A percentile compares a stretch with the other conserved stretches of the same genome.
Evolutionary conservation across 208 protist species (phyloP).

Genomic region (Leishmania gerbilli): DNA sequence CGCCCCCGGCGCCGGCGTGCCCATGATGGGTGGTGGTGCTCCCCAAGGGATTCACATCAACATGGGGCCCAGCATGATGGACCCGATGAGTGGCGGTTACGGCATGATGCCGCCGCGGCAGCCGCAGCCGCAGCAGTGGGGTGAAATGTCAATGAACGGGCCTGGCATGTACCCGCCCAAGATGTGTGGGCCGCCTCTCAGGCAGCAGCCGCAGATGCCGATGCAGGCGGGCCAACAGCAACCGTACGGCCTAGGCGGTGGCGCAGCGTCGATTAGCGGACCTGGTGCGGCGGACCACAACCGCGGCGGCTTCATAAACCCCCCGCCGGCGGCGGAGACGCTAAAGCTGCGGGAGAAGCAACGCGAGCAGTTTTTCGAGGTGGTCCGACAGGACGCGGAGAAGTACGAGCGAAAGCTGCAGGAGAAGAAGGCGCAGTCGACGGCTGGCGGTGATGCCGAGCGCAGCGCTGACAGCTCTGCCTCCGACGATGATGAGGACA

Average conservation of each 20-base stretch:
- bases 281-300: background rate
- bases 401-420: constrained; percentile 70
- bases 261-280: background rate
- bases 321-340: constrained; percentile 55
- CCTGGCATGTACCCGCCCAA: constrained; percentile 11
- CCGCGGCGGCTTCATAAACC: constrained; percentile 35
- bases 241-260: background rate
- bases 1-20: background rate
- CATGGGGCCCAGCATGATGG: constrained; percentile 18
- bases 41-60: constrained; percentile 4
- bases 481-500: constrained; percentile 28
- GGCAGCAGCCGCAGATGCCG: background rate
- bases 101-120: background rate
- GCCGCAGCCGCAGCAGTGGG: constrained; percentile 10
- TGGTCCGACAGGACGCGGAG: constrained; percentile 74
- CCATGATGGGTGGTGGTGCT: constrained; percentile 9
- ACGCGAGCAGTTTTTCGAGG: constrained; percentile 80
- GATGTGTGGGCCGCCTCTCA: background rate
- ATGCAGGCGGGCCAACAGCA: background rate
- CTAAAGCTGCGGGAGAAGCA: constrained; percentile 82
- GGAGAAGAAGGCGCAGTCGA: constrained; percentile 42
- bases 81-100: constrained; percentile 7
- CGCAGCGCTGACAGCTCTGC: constrained; percentile 25
- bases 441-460: constrained; percentile 21
- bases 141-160: constrained; percentile 8